Percentiles rank a stretch among this genome's conserved stretches.
These are phyloP conservation scores for Aphanomyces cochlioides DNA, from an alignment of 352 stramenopile species.

Conservation along the genomic window DNA sequence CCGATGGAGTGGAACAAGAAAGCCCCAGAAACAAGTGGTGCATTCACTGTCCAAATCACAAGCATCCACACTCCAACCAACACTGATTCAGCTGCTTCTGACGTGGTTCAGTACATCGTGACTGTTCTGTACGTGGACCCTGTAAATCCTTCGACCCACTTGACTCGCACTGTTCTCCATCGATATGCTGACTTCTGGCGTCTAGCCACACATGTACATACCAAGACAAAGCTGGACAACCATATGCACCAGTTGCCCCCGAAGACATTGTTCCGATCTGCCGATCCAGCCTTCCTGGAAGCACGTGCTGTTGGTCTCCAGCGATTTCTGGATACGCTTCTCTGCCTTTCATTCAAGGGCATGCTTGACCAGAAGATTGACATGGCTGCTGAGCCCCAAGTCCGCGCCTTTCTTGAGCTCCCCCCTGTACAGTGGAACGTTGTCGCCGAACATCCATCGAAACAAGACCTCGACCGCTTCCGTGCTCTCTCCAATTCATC, in stretches of 20 bases:
- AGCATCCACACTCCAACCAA: slow-evolving; percentile 34
- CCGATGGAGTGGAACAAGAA: slow-evolving; percentile 50
- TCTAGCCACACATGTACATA: slow-evolving; percentile 48
- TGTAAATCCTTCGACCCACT: slow-evolving; percentile 35
- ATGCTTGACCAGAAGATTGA: slow-evolving; percentile 65
- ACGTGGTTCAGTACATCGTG: slow-evolving; percentile 54
- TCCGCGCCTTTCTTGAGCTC: slow-evolving; percentile 63
- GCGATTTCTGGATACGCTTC: slow-evolving; percentile 54
- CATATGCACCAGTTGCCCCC: slow-evolving; percentile 49
- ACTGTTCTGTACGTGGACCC: slow-evolving; percentile 54
- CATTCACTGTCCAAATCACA: slow-evolving; percentile 71
- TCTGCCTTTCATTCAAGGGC: slow-evolving; percentile 56
- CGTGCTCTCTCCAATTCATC: slow-evolving; percentile 29
- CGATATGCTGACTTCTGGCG: slow-evolving; percentile 71
- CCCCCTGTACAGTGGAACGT: slow-evolving; percentile 68
- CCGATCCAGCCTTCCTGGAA: slow-evolving; percentile 57
- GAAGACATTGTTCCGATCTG: slow-evolving; percentile 69
- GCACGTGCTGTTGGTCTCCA: slow-evolving; percentile 54
- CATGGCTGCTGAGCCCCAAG: slow-evolving; percentile 57
- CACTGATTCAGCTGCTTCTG: slow-evolving; percentile 39
- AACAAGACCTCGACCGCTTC: slow-evolving; percentile 19
- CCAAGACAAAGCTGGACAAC: slow-evolving; percentile 49
- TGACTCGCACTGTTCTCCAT: slow-evolving; percentile 41
- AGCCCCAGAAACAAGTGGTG: slow-evolving; percentile 39
- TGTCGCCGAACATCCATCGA: slow-evolving; percentile 36